These are phyloP conservation scores for Cryphonectria radicalis DNA, from an alignment of 2,329 filamentous ascomycete genomes.

Conservation along the genomic window DNA sequence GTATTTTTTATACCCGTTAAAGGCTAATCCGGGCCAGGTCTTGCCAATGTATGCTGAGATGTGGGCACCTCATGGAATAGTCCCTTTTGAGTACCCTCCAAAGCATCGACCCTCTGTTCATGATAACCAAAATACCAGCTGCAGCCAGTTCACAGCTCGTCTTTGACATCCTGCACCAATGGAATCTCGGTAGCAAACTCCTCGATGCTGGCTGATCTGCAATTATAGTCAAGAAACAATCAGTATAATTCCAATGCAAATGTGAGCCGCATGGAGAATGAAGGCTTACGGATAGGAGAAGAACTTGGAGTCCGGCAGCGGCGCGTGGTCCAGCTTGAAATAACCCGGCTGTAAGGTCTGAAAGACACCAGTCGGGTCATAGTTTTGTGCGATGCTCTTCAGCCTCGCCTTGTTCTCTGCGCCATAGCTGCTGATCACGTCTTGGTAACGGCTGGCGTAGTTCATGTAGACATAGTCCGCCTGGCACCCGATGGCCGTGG, in stretches of 20 bases:
- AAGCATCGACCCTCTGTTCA: background rate
- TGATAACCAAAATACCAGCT: too few species aligned
- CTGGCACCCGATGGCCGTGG: background rate
- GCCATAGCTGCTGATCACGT: slow-evolving; percentile 15
- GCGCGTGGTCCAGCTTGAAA: slow-evolving; percentile 36
- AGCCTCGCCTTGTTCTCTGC: slow-evolving; percentile 13
- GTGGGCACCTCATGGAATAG: too few species aligned
- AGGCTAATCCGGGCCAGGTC: too few species aligned
- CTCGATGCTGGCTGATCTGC: background rate
- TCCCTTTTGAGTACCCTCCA: too few species aligned
- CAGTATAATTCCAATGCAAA: background rate
- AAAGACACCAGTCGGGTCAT: slow-evolving; percentile 27
- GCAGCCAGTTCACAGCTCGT: background rate
- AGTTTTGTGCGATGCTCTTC: background rate
- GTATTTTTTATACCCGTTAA: too few species aligned
- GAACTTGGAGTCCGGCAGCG: slow-evolving; percentile 21
- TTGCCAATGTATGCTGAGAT: too few species aligned
- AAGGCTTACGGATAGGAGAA: slow-evolving; percentile 23
- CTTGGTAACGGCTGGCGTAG: slow-evolving; percentile 16
- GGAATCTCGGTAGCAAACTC: background rate
- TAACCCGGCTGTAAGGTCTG: slow-evolving; percentile 37
- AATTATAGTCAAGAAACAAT: background rate
- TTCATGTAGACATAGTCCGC: slow-evolving; percentile 18
- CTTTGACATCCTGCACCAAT: background rate
- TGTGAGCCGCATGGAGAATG: background rate